Base-by-base conservation (phyloP, 2,329 filamentous ascomycete species). In the Trichophyton mentagrophytes region DNA sequence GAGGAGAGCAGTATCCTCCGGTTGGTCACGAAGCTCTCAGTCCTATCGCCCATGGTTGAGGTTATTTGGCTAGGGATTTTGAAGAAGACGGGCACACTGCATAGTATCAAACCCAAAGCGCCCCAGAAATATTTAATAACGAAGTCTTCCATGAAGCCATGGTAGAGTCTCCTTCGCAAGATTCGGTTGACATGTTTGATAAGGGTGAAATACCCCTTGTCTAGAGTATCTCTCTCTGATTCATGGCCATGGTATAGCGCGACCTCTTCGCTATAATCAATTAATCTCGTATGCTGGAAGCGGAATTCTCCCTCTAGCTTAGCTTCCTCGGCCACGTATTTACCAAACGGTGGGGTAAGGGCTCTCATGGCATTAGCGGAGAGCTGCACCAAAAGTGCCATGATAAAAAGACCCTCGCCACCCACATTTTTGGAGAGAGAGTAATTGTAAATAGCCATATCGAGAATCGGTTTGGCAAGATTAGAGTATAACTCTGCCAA, bases 41-140 rank as follows among this genome's bases (percentile, higher is more conserved):
- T 85, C 56, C 82, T 75, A 64, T 81, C 79, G 25, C 77, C 77
- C 68, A 79, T 77, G 8, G 73, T 75, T 13, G 78, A 77, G 11
- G 78, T 77, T 49, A 81, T 71, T 65, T 85, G 80, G 1, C 88
- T 88, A 0, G 91, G 90, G 17, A 96, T 82, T 73, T 92, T 92
- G 79, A 99, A 88, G 73, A 99, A 99, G 1, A 97, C 92, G 0
- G 93, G 93, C 0, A 96, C 85, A 73, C 90, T 95, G 78, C 93
- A 99, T 8, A 99, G 84, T 65, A 96, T 74, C 65, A 99, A 80
- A 1, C 93, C 93, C 49, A 99, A 74, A 1, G 93, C 92, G 46
- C 93, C 93, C 93, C 93, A 99, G 75, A 97, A 93, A 72, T 99
- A 99, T 74, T 99, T 99, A 75, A 99, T 96, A 61, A 97, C 90